Evolutionary conservation across 1,284 basidiomycete genomes (phyloP), one percentile per base, ranked within the genome.

Genomic region (Cutaneotrichosporon dermatis): DNA sequence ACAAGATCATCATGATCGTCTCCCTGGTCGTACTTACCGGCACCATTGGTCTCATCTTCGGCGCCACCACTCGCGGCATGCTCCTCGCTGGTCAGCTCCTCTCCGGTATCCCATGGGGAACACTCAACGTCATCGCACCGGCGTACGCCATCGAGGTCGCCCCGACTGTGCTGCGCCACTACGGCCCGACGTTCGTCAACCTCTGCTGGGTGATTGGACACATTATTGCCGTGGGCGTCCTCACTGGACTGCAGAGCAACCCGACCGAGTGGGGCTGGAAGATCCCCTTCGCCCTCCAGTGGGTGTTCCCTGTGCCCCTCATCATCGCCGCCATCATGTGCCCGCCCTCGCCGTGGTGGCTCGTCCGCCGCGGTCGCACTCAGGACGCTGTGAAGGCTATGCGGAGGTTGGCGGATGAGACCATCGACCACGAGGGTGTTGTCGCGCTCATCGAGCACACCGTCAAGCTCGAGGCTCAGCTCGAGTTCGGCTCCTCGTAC

Each of bases 61-160:
- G 79, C 13, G 58, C 58, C 11, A 48, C 55, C 16, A 64, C 57
- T 37, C 55, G 67, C 15, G 51, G 58, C 42, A 67, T 67, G 64
- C 60, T 70, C 8, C 51, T 69, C 25, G 62, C 62, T 41, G 69
- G 62, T 3, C 64, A 69, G 45, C 42, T 70, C 9, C 58, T 59
- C 39, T 66, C 62, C 45, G 68, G 68, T 42, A 60, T 69, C 9
- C 69, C 69, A 4, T 70, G 67, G 67, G 69, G 68, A 40, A 63
- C 67, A 39, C 68, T 70, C 57, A 65, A 62, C 44, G 52, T 51
- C 9, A 43, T 62, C 4, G 58, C 61, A 2, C 59, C 54, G 3
- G 46, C 61, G 9, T 80, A 80, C 66, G 79, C 79, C 33, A 69
- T 79, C 42, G 80, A 81, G 44, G 72, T 81, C 48, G 73, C 71